These are phyloP conservation scores for Lentithecium fluviatile DNA, from an alignment of 495 filamentous ascomycete species.

Conservation along the genomic window DNA sequence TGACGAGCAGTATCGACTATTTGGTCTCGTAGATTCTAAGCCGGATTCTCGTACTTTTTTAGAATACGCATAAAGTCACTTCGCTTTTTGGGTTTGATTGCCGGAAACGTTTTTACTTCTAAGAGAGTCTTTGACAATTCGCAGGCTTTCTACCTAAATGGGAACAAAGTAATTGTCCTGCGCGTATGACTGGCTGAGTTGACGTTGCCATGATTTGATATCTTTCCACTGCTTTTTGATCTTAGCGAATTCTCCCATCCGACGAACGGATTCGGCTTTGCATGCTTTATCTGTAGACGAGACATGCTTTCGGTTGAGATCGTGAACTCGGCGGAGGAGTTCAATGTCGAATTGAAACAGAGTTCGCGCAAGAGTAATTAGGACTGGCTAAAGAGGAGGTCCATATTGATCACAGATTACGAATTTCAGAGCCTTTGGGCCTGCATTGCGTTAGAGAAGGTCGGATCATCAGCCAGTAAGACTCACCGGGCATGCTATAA, in stretches of 20 bases:
- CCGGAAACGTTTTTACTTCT: background rate
- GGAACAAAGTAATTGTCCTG: background rate
- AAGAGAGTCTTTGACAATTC: background rate
- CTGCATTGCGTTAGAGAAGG: background rate
- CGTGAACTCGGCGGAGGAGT: slow-evolving; percentile 5
- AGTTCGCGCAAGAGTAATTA: slow-evolving; percentile 9
- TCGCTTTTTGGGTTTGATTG: background rate
- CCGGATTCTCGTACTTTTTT: background rate
- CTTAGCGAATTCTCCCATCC: background rate
- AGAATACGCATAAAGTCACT: background rate
- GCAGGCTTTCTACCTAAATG: background rate
- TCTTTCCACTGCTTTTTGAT: slow-evolving; percentile 4
- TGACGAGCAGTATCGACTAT: background rate
- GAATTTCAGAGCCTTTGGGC: background rate
- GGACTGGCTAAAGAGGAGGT: background rate
- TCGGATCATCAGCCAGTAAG: background rate
- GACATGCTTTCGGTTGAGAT: background rate
- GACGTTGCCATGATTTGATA: background rate
- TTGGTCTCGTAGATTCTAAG: background rate
- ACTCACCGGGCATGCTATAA: slow-evolving; percentile 9
- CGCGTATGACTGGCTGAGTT: background rate
- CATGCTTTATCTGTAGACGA: slow-evolving; percentile 3
- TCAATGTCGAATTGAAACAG: background rate
- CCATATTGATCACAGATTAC: slow-evolving; percentile 8
- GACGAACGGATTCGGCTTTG: slow-evolving; percentile 5